A percentile compares a stretch with the other conserved stretches of the same genome.
Conservation (phyloP, 2,329 filamentous ascomycete species). For the Domatiomyces catenatus region DNA sequence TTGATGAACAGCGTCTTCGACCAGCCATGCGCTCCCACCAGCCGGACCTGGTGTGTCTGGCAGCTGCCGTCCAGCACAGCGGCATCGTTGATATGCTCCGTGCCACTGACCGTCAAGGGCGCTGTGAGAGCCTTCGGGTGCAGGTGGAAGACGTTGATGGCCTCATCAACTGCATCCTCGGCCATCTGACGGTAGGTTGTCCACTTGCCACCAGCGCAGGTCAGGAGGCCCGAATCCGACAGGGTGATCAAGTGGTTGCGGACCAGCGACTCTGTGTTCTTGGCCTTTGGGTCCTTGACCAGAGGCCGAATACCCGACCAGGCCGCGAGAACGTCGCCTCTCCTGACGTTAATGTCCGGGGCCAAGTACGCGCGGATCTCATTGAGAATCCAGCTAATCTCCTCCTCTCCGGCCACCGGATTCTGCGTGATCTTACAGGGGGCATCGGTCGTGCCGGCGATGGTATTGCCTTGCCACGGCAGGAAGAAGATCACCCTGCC, state of each 20-base stretch:
- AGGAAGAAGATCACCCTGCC: constrained; percentile 87
- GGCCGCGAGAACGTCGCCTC: constrained; percentile 74
- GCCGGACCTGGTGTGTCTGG: constrained; percentile 67
- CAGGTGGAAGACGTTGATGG: constrained; percentile 16
- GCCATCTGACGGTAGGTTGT: constrained; percentile 89
- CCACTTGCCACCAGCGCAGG: constrained; percentile 82
- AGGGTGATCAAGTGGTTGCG: constrained; percentile 72
- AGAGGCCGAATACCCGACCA: constrained; percentile 81
- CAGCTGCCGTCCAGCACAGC: constrained; percentile 47
- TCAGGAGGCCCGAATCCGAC: constrained; percentile 65
- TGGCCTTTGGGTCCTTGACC: constrained; percentile 71
- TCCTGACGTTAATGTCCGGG: constrained; percentile 69
- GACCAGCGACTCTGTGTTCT: constrained; percentile 73
- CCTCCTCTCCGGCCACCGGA: constrained; percentile 64
- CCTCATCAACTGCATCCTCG: constrained; percentile 70
- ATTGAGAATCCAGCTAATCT: constrained; percentile 75
- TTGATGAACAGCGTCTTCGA: constrained; percentile 89
- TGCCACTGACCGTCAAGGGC: constrained; percentile 15
- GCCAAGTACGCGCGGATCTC: constrained; percentile 71
- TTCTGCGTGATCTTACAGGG: constrained; percentile 57
- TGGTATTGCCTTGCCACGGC: constrained; percentile 85
- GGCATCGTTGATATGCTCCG: constrained; percentile 17
- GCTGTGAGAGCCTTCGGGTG: constrained; percentile 11
- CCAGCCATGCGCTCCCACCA: constrained; percentile 74
- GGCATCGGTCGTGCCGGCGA: constrained; percentile 74